A percentile compares a stretch with the other conserved stretches of the same genome.
Evolutionary conservation across 352 stramenopile genomes (phyloP).

Genomic region (Pythium phragmitis): DNA sequence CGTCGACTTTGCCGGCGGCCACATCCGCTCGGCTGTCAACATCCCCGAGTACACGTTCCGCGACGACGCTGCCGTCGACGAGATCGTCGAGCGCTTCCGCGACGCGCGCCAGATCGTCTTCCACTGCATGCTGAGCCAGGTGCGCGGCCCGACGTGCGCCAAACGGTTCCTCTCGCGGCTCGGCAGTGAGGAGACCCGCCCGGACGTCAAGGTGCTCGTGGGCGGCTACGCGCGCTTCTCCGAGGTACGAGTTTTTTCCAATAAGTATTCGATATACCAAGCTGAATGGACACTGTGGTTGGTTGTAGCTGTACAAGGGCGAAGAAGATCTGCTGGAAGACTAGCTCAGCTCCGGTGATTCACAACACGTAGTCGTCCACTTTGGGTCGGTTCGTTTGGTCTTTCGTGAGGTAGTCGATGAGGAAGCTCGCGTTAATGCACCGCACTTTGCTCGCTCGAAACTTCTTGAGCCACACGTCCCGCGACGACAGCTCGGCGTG

Average conservation of each 20-base stretch:
- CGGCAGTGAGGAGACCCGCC: constrained; percentile 41
- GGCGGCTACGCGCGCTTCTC: constrained; percentile 73
- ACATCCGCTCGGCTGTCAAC: constrained; percentile 80
- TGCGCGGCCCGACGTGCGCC: constrained; percentile 78
- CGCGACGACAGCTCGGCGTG: constrained; percentile 48
- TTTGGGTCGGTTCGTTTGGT: constrained; percentile 55
- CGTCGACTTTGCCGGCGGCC: constrained; percentile 65
- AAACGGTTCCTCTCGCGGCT: constrained; percentile 72
- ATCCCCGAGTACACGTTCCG: constrained; percentile 77
- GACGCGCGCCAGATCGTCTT: constrained; percentile 71
- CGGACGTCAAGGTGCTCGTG: constrained; percentile 62
- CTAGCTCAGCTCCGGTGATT: not conserved
- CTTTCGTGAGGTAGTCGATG: constrained; percentile 86
- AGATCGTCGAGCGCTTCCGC: constrained; percentile 65
- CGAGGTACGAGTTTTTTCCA: constrained; percentile 29
- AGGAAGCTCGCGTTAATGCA: constrained; percentile 80
- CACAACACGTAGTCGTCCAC: constrained; percentile 53
- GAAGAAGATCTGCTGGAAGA: constrained; percentile 28
- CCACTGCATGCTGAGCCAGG: constrained; percentile 88
- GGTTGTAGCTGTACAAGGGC: constrained; percentile 25
- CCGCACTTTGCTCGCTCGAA: constrained; percentile 57
- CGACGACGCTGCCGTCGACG: constrained; percentile 80
- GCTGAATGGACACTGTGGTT: not conserved
- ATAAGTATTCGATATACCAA: too few species aligned
- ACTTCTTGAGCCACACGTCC: constrained; percentile 75